phyloP scores from a whole-genome alignment of 2,329 filamentous ascomycete genomes.

The Ascosphaera pollenicola region DNA sequence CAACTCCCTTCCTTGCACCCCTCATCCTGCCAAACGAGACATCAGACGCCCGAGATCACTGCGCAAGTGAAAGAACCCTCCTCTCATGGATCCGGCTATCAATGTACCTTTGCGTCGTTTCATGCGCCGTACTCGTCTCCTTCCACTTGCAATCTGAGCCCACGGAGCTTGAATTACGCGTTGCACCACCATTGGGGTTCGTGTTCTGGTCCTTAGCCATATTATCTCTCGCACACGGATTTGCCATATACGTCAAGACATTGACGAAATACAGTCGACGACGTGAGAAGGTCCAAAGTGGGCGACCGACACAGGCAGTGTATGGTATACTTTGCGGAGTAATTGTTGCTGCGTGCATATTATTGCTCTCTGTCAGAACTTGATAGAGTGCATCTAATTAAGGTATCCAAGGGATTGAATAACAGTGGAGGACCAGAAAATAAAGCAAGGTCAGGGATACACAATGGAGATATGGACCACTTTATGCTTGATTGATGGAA shows the following conservation, averaged over 20 bases:
- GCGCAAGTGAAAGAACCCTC: conserved; percentile 49
- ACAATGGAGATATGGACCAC: too few species aligned
- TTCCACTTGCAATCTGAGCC: conserved; percentile 72
- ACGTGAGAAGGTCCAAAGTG: conserved; percentile 70
- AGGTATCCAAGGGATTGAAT: too few species aligned
- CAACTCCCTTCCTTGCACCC: conserved; percentile 32
- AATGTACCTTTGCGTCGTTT: conserved; percentile 77
- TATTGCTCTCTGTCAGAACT: conserved; percentile 12
- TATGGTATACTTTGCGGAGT: conserved; percentile 21
- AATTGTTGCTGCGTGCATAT: conserved; percentile 22
- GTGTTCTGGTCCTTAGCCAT: conserved; percentile 72
- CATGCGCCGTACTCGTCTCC: conserved; percentile 73
- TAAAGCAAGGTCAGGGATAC: too few species aligned
- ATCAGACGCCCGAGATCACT: conserved; percentile 44
- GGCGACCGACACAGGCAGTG: conserved; percentile 82
- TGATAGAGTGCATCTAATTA: too few species aligned
- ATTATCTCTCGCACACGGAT: conserved; percentile 51
- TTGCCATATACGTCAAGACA: conserved; percentile 69
- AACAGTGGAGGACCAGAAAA: too few species aligned
- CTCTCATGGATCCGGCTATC: conserved; percentile 77
- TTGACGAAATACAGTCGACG: conserved; percentile 63
- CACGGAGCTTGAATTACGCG: conserved; percentile 43
- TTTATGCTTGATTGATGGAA: too few species aligned
- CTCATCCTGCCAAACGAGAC: conserved; percentile 45
- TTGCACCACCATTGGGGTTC: conserved; percentile 65